Evolutionary conservation across 2,329 filamentous ascomycete genomes (phyloP).

Genomic region (Chrysoporthe deuterocubensis): DNA sequence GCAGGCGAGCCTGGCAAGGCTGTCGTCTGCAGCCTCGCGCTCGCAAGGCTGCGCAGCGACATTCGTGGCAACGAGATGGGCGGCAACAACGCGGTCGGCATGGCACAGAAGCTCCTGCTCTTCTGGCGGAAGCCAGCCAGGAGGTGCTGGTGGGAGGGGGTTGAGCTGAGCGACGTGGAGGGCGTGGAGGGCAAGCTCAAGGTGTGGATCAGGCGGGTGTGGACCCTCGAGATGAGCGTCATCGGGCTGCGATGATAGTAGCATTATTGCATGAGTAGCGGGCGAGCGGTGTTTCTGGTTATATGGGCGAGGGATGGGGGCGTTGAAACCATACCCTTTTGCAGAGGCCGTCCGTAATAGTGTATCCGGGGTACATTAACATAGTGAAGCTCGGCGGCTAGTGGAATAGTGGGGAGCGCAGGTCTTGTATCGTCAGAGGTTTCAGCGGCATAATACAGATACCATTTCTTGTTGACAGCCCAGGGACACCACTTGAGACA

Average conservation of each 20-base stretch:
- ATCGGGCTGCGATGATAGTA: slow-evolving; percentile 73
- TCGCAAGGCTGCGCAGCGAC: slow-evolving; percentile 90
- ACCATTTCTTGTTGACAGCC: slow-evolving; percentile 23
- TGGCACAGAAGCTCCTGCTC: slow-evolving; percentile 96
- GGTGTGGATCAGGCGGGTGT: slow-evolving; percentile 97
- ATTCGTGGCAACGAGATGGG: slow-evolving; percentile 79
- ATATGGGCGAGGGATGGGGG: not conserved
- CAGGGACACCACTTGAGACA: not conserved
- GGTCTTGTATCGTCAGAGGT: not conserved
- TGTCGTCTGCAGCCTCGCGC: slow-evolving; percentile 93
- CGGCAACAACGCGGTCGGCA: slow-evolving; percentile 78
- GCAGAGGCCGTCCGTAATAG: not conserved
- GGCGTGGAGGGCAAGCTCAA: slow-evolving; percentile 92
- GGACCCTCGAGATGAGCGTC: slow-evolving; percentile 98
- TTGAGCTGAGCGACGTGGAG: slow-evolving; percentile 86
- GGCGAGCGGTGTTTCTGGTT: not conserved
- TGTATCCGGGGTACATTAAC: not conserved
- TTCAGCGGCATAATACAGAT: slow-evolving; percentile 26
- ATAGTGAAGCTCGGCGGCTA: not conserved
- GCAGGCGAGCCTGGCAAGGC: slow-evolving; percentile 98
- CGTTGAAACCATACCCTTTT: slow-evolving; percentile 7
- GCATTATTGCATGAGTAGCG: not conserved
- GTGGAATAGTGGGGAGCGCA: too few species aligned
- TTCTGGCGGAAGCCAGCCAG: slow-evolving; percentile 98
- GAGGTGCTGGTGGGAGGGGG: slow-evolving; percentile 98